Conservation (phyloP, 495 filamentous ascomycete species). For the Cladorrhinum samala region DNA sequence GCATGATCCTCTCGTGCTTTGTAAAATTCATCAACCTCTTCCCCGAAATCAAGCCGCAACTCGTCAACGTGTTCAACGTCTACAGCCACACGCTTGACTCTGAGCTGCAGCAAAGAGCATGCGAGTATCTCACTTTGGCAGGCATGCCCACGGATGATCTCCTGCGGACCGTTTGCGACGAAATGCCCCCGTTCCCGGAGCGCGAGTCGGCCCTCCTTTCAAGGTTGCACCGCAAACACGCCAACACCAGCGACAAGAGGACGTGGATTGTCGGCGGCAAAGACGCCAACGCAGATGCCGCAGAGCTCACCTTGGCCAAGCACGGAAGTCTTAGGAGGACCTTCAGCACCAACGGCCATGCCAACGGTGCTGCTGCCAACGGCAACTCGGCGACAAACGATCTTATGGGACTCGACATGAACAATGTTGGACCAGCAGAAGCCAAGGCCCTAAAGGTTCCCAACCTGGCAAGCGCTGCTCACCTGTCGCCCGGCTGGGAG, state of each 20-base stretch:
- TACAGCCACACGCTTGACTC: slow-evolving; percentile 96
- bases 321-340: slow-evolving; percentile 78
- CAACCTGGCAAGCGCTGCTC: slow-evolving; percentile 87
- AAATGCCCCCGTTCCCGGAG: slow-evolving; percentile 99
- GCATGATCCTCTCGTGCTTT: slow-evolving; percentile 90
- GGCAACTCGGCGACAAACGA: slow-evolving; percentile 50
- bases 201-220: slow-evolving; percentile 86
- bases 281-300: slow-evolving; percentile 76
- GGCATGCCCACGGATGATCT: slow-evolving; percentile 85
- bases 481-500: slow-evolving; percentile 92
- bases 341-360: slow-evolving; percentile 59
- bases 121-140: slow-evolving; percentile 87
- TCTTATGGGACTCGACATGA: slow-evolving; percentile 77
- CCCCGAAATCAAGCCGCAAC: slow-evolving; percentile 95
- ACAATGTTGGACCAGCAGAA: slow-evolving; percentile 46
- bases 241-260: slow-evolving; percentile 82
- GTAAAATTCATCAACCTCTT: slow-evolving; percentile 98
- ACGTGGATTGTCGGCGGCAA: slow-evolving; percentile 96
- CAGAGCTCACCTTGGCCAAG: slow-evolving; percentile 76
- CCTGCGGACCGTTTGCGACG: slow-evolving; percentile 91
- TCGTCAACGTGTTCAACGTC: slow-evolving; percentile 78
- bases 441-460: slow-evolving; percentile 55
- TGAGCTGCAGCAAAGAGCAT: slow-evolving; percentile 93
- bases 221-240: slow-evolving; percentile 87
- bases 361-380: slow-evolving; percentile 47